Base-by-base conservation (phyloP, 805 yeast genomes). In the Zygosaccharomyces rouxii region DNA sequence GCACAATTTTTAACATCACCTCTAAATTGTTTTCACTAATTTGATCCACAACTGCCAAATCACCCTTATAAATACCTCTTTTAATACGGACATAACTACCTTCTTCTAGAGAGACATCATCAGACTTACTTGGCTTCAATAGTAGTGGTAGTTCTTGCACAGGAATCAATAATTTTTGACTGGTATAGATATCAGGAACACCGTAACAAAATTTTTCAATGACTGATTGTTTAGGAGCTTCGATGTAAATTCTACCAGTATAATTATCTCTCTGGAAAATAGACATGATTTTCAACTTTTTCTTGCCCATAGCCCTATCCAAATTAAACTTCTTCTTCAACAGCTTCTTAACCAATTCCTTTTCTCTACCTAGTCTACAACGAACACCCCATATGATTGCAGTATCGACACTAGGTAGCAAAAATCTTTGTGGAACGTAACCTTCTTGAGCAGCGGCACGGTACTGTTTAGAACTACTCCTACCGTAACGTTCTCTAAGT, bases 341-440 rank as follows among this genome's bases (percentile, higher is more conserved):
- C 44, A 94, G 72, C 55, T 86, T 86, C 55, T 89, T 80, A 21
- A 94, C 96, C 54, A 90, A 73, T 46, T 89, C 96, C 67, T 88
- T 92, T 69, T 94, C 99, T 57, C 85, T 81, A 43, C 98, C 97
- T 29, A 87, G 89, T 61, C 95, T 80, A 71, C 95, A 89, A 68
- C 97, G 81, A 40, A 94, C 81, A 62, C 96, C 98, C 86, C 96
- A 94, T 59, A 94, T 88, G 47, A 89, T 83, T 7, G 99, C 98
- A 64, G 94, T 97, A 60, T 90, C 89, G 50, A 94, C 96, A 28
- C 97, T 89, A 10, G 99, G 99, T 68, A 94, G 76, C 58, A 94
- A 76, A 59, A 94, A 79, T 62, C 96, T 84, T 67, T 94, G 99
- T 5, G 98, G 94, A 10, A 92, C 96, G 40, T 84, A 79, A 29